A percentile compares a stretch with the other conserved stretches of the same genome.
These are phyloP conservation scores for Fusarium gaditjirri DNA, from an alignment of 2,329 filamentous ascomycete genomes.

Conservation along the genomic window DNA sequence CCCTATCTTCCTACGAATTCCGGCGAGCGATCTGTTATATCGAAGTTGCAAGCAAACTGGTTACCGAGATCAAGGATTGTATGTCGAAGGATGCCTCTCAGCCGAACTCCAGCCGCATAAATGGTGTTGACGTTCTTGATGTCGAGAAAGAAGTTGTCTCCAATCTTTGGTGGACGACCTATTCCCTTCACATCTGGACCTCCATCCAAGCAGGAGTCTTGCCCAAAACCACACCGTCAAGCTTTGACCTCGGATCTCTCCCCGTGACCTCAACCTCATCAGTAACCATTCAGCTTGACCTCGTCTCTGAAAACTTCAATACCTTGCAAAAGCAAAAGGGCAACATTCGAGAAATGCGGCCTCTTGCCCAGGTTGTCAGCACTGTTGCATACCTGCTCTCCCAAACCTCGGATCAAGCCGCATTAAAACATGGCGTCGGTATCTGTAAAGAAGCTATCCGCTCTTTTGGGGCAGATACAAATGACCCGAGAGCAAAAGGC, in stretches of 20 bases:
- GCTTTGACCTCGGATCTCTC: constrained; percentile 44
- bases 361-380: constrained; percentile 48
- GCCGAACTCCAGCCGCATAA: constrained; percentile 51
- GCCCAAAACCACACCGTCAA: constrained; percentile 38
- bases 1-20: constrained; percentile 46
- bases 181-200: constrained; percentile 52
- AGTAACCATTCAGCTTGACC: constrained; percentile 48
- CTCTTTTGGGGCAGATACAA: constrained; percentile 40
- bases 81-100: constrained; percentile 43
- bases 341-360: constrained; percentile 50
- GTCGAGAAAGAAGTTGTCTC: constrained; percentile 54
- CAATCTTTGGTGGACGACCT: constrained; percentile 54
- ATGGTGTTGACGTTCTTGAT: constrained; percentile 53
- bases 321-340: constrained; percentile 50
- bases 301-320: constrained; percentile 52
- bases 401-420: constrained; percentile 31
- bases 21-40: constrained; percentile 52
- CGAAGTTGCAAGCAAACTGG: constrained; percentile 47
- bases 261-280: constrained; percentile 46
- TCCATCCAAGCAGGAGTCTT: constrained; percentile 50
- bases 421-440: constrained; percentile 36
- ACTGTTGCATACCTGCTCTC: constrained; percentile 46
- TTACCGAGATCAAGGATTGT: constrained; percentile 48
- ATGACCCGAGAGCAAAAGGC: constrained; percentile 3
- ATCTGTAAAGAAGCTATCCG: constrained; percentile 46